Base-by-base conservation (phyloP, 371 early-diverging fungal species). In the Phascolomyces articulosus region DNA sequence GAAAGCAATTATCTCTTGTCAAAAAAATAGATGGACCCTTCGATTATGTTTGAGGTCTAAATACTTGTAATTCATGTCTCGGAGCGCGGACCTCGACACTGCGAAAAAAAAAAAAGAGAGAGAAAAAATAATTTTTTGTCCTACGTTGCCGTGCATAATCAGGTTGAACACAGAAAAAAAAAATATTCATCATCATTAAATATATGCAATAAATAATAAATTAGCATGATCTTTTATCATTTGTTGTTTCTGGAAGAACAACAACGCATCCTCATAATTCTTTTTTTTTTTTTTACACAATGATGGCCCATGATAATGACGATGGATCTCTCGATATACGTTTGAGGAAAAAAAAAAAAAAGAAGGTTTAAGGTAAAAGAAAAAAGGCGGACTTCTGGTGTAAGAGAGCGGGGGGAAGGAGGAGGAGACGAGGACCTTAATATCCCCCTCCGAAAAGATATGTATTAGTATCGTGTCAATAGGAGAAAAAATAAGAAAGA, bases 121-220 rank as follows among this genome's bases (percentile, higher is more conserved):
- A 49, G 24, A 49, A 23, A 44, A 16, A 44, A 16, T 13, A 18
- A 18, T 44, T 44, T 13, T 51, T 51, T 51, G 51, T 51, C 51
- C 51, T 51, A 51, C 51, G 23, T 23, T 51, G 51, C 21, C 16
- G 51, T 51, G 51, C 51, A 51, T 51, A 51, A 51, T 51, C 23
- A 51, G 51, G 21, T 51, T 51, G 51, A 24, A 51, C 51, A 51
- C 51, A 51, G 51, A 51, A 51, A 51, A 51, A 49, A 51, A 24
- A 51, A 20, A 34, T 34, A n/a, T n/a, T n/a, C n/a, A n/a, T n/a
- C n/a, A n/a, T n/a, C n/a, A n/a, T n/a, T n/a, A n/a, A n/a, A n/a
- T n/a, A n/a, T n/a, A n/a, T n/a, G n/a, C n/a, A n/a, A n/a, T n/a
- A n/a, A n/a, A n/a, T n/a, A n/a, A n/a, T n/a, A n/a, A n/a, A n/a